Percentiles rank a stretch among this genome's conserved stretches.
phyloP scores from a whole-genome alignment of 805 yeast species.

The Sugiyamaella smithiae region DNA sequence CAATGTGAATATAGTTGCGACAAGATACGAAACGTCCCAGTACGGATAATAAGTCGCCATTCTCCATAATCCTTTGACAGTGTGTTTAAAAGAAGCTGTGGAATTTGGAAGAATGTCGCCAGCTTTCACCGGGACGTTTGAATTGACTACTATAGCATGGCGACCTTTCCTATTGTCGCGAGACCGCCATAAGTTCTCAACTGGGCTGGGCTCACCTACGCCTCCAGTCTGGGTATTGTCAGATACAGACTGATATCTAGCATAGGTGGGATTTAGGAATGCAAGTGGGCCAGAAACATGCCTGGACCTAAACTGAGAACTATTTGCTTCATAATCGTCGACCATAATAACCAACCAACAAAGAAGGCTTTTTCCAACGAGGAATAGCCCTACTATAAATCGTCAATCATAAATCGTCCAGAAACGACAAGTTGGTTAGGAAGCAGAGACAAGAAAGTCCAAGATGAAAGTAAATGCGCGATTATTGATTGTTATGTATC shows the following conservation, averaged over 20 bases:
- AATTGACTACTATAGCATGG: conserved; percentile 10
- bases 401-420: too few relatives aligned
- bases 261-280: conserved; percentile 13
- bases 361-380: too few relatives aligned
- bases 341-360: too few relatives aligned
- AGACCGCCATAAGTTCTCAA: conserved; percentile 16
- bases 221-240: background rate
- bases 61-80: conserved; percentile 9
- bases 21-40: conserved; percentile 19
- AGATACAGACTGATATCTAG: background rate
- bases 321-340: too few relatives aligned
- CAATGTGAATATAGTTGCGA: conserved; percentile 15
- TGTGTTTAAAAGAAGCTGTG: background rate
- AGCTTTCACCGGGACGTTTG: background rate
- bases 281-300: conserved; percentile 11
- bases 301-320: too few relatives aligned
- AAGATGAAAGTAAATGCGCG: too few relatives aligned
- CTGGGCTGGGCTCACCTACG: background rate
- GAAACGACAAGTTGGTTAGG: too few relatives aligned
- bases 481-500: too few relatives aligned
- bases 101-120: background rate
- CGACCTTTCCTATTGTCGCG: conserved; percentile 19
- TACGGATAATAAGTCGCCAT: conserved; percentile 16
- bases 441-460: too few relatives aligned
- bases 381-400: too few relatives aligned